phyloP scores from a whole-genome alignment of 345 rosid species.

The Aquilaria malaccensis region DNA sequence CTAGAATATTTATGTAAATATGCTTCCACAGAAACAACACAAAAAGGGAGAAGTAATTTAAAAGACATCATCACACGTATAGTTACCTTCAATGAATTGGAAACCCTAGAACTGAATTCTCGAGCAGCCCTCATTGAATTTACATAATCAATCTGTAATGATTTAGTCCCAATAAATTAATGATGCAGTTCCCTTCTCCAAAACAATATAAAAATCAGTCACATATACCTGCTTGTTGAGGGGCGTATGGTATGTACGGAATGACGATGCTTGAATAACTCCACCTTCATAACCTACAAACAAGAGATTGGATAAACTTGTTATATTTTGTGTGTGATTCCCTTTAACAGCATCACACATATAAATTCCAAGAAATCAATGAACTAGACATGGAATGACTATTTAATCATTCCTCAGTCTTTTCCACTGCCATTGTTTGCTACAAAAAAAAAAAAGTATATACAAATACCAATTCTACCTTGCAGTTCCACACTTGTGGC shows the following conservation, averaged over 20 bases:
- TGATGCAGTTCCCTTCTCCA: conserved; percentile 1
- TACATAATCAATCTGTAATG: conserved; percentile 66
- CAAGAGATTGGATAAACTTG: neutral
- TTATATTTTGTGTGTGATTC: no score
- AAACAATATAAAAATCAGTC: conserved; percentile 2
- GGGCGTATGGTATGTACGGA: conserved; percentile 97
- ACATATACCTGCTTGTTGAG: conserved; percentile 80
- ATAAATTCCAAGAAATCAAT: no score
- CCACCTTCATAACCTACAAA: conserved; percentile 68
- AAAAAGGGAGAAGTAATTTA: neutral
- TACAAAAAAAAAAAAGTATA: neutral
- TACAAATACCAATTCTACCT: conserved; percentile 36
- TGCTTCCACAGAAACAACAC: neutral
- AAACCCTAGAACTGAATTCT: conserved; percentile 66
- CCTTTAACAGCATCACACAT: no score
- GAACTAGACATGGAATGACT: no score
- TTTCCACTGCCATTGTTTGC: no score
- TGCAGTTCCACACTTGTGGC: conserved; percentile 73
- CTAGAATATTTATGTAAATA: conserved; percentile 3
- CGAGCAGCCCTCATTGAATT: conserved; percentile 93
- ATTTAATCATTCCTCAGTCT: no score
- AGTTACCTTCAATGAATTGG: conserved; percentile 73
- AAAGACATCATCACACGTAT: neutral
- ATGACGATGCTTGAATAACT: conserved; percentile 82
- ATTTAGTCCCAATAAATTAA: conserved; percentile 5